A percentile compares a stretch with the other conserved stretches of the same genome.
These are phyloP conservation scores for Urochloa ruziziensis DNA, from an alignment of 176 grass and related monocot genomes.

Conservation along the genomic window DNA sequence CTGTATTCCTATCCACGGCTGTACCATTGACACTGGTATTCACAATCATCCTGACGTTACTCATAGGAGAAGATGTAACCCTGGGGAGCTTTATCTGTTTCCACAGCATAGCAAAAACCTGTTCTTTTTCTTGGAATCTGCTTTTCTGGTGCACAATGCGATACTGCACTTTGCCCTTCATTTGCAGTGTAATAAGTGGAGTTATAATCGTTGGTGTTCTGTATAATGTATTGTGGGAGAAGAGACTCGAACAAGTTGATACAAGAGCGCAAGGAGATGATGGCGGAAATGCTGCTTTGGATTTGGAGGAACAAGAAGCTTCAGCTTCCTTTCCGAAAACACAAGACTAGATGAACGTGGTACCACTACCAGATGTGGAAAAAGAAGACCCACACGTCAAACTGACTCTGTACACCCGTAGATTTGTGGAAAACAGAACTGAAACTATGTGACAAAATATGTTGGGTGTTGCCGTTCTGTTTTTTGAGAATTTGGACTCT, in stretches of 20 bases:
- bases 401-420: background rate
- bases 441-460: background rate
- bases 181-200: constrained; percentile 42
- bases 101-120: background rate
- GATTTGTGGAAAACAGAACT: background rate
- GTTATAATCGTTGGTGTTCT: constrained; percentile 44
- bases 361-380: background rate
- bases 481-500: too few species aligned
- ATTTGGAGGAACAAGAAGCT: constrained; percentile 27
- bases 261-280: background rate
- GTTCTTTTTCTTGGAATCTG: background rate
- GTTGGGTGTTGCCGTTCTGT: too few species aligned
- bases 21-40: constrained; percentile 40
- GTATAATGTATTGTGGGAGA: constrained; percentile 48
- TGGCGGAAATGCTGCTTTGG: background rate
- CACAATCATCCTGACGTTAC: constrained; percentile 31
- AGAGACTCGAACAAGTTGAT: constrained; percentile 41
- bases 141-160: background rate
- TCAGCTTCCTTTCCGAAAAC: background rate
- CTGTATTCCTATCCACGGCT: constrained; percentile 48
- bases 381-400: background rate
- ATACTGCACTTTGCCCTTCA: background rate
- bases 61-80: constrained; percentile 46
- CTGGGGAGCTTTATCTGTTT: constrained; percentile 13
- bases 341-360: background rate